These are phyloP conservation scores for Entomortierella parvispora DNA, from an alignment of 192 early-diverging fungal species.

Conservation along the genomic window DNA sequence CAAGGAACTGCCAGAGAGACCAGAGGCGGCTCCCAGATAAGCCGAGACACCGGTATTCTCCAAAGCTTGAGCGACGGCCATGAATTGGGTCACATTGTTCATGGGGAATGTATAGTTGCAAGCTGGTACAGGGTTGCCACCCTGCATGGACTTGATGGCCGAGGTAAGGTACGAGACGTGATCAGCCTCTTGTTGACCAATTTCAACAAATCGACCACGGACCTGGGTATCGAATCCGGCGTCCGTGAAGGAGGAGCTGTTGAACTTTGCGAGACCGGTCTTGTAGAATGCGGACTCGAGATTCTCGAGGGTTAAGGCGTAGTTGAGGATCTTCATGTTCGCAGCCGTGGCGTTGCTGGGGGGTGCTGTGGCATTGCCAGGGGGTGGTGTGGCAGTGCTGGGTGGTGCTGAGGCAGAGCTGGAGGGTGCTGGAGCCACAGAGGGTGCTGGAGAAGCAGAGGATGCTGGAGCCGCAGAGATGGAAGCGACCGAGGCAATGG, in stretches of 20 bases:
- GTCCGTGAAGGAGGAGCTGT: background rate
- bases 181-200: conserved; percentile 19
- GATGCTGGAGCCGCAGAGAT: no score
- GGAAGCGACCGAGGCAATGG: no score
- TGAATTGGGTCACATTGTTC: conserved; percentile 51
- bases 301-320: conserved; percentile 33
- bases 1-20: background rate
- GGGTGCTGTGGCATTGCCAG: no score
- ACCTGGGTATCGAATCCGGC: background rate
- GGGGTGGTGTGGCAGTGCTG: no score
- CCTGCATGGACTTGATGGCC: conserved; percentile 5
- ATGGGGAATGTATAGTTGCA: conserved; percentile 36
- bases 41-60: conserved; percentile 62
- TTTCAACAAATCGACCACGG: conserved; percentile 12
- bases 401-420: no score
- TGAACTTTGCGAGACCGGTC: conserved; percentile 21
- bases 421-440: no score
- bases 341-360: background rate
- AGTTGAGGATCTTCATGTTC: conserved; percentile 12
- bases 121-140: conserved; percentile 6
- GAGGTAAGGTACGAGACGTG: conserved; percentile 13
- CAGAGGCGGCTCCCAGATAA: conserved; percentile 54
- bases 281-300: conserved; percentile 36
- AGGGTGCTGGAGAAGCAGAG: no score
- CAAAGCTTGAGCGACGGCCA: conserved; percentile 60